phyloP scores from a whole-genome alignment of 305 asterid species.

The Coffea humblotiana region DNA sequence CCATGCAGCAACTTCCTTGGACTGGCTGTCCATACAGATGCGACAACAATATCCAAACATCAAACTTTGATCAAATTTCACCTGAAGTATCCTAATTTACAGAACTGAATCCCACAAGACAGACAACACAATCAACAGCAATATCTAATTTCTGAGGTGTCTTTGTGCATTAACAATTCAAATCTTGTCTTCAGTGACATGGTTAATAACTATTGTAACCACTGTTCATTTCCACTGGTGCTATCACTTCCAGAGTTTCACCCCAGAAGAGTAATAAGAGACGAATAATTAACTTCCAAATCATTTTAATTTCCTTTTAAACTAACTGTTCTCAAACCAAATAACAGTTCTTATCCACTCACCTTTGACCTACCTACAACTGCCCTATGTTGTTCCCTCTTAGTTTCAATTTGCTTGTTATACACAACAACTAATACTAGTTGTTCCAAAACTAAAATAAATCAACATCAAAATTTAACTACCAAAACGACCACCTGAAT shows the following conservation, averaged over 20 bases:
- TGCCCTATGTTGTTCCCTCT: not conserved
- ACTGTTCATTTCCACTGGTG: not conserved
- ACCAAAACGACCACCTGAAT: not conserved
- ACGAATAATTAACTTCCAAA: not conserved
- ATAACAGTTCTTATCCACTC: not conserved
- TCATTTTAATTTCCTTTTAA: not conserved
- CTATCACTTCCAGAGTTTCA: not conserved
- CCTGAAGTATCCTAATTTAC: too few species aligned
- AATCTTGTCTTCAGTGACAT: not conserved
- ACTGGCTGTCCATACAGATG: too few species aligned
- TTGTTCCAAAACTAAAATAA: not conserved
- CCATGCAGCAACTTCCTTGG: too few species aligned
- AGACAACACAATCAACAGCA: too few species aligned
- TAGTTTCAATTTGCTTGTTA: not conserved
- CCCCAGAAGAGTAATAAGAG: not conserved
- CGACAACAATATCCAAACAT: too few species aligned
- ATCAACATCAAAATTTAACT: not conserved
- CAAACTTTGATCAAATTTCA: too few species aligned
- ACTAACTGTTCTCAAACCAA: not conserved
- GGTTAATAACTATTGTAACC: not conserved
- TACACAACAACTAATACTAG: not conserved
- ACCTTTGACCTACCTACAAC: not conserved
- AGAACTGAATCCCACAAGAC: too few species aligned
- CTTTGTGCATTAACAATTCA: not conserved
- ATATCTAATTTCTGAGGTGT: too few species aligned